Percentiles rank a stretch among this genome's conserved stretches.
Conservation (phyloP, 176 grass and related monocot genomes). For the Avena sativa region DNA sequence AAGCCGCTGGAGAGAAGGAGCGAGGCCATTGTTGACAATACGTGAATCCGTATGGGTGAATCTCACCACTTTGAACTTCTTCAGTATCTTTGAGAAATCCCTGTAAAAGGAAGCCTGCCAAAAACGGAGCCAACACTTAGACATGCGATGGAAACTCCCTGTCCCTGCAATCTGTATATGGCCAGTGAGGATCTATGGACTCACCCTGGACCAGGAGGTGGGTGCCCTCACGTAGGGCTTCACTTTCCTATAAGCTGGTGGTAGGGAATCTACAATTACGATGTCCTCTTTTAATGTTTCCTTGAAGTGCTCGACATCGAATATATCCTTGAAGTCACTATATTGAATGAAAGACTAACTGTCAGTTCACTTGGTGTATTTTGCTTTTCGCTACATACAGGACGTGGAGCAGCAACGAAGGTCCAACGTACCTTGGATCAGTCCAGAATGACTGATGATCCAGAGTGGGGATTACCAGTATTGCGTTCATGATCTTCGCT, state of each 20-base stretch:
- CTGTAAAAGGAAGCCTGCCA: conserved; percentile 72
- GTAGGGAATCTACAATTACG: conserved; percentile 62
- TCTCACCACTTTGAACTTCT: conserved; percentile 58
- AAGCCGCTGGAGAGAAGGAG: conserved; percentile 65
- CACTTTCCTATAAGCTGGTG: conserved; percentile 45
- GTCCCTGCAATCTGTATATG: neutral
- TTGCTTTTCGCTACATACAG: neutral
- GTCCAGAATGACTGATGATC: conserved; percentile 96
- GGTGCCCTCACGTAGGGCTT: conserved; percentile 60
- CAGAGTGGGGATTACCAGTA: conserved; percentile 73
- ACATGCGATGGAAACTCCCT: conserved; percentile 22
- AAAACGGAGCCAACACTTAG: conserved; percentile 38
- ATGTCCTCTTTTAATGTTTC: conserved; percentile 63
- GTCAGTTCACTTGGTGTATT: conserved; percentile 17
- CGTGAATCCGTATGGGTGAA: conserved; percentile 76
- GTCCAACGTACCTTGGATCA: conserved; percentile 67
- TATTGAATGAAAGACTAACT: neutral
- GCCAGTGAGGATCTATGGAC: conserved; percentile 20
- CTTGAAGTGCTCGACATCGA: conserved; percentile 64
- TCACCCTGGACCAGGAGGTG: conserved; percentile 69
- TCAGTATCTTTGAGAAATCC: conserved; percentile 44
- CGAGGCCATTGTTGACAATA: conserved; percentile 69
- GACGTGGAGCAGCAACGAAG: neutral
- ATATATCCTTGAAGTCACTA: conserved; percentile 78
- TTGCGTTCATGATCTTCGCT: conserved; percentile 84